Percentiles rank a stretch among this genome's conserved stretches.
Evolutionary conservation across 2,329 filamentous ascomycete species (phyloP).

Genomic region (Epichloe baconii): DNA sequence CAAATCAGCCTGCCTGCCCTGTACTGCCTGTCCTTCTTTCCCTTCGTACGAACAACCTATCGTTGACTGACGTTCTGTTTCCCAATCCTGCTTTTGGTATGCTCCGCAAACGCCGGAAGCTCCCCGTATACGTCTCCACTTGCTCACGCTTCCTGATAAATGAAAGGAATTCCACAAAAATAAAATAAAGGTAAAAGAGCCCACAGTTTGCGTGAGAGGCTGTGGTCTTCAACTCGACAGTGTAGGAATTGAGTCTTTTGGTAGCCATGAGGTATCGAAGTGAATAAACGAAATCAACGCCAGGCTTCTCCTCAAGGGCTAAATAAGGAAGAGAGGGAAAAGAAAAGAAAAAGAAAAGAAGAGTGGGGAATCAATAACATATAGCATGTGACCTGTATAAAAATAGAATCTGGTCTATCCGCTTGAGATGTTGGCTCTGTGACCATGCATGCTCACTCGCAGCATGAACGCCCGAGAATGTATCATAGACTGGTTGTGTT

Average conservation of each 20-base stretch:
- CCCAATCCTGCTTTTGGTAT: slow-evolving; percentile 5
- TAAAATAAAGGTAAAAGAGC: not conserved
- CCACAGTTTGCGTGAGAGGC: not conserved
- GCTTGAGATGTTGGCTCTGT: not conserved
- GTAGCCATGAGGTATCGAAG: not conserved
- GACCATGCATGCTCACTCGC: not conserved
- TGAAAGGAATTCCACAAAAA: not conserved
- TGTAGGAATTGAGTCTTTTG: not conserved
- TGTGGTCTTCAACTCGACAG: not conserved
- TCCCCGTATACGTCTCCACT: not conserved
- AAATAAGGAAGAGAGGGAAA: not conserved
- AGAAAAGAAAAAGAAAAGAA: not conserved
- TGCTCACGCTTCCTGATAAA: not conserved
- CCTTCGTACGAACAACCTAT: not conserved
- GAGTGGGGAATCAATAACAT: not conserved
- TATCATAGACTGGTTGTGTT: not conserved
- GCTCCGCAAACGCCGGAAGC: slow-evolving; percentile 5
- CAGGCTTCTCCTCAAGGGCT: not conserved
- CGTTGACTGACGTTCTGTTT: slow-evolving; percentile 1
- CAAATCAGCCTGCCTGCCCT: not conserved
- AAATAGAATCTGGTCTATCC: no score
- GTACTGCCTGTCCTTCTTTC: not conserved
- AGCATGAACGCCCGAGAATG: not conserved
- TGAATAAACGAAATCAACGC: not conserved
- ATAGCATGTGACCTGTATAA: no score